Conservation (phyloP, 1,284 basidiomycete genomes). For the Heimioporus retisporus region DNA sequence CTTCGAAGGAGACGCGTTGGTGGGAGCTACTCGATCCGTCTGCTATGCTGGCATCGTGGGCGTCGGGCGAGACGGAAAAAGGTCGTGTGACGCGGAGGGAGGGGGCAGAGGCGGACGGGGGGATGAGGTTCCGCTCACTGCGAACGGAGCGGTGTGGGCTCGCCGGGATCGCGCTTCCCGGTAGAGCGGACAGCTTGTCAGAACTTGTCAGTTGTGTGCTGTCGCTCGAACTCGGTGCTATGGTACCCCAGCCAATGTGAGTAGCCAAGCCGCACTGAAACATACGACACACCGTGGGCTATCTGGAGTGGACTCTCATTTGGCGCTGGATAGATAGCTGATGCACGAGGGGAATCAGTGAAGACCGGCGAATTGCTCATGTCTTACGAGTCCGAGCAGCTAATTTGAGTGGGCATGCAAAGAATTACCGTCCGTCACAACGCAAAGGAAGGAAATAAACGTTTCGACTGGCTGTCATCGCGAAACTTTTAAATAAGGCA, state of each 20-base stretch:
- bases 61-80: slow-evolving; percentile 26
- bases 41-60: slow-evolving; percentile 29
- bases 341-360: slow-evolving; percentile 34
- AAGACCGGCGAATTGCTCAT: slow-evolving; percentile 31
- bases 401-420: slow-evolving; percentile 5
- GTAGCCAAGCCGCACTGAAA: not conserved
- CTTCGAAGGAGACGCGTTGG: slow-evolving; percentile 56
- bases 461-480: not conserved
- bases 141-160: slow-evolving; percentile 33
- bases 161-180: slow-evolving; percentile 42
- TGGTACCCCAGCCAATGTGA: not conserved
- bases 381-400: slow-evolving; percentile 7
- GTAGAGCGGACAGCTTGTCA: slow-evolving; percentile 53
- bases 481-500: slow-evolving; percentile 25
- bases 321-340: slow-evolving; percentile 1
- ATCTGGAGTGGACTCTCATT: slow-evolving; percentile 4
- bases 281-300: slow-evolving; percentile 19
- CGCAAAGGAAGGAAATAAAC: slow-evolving; percentile 5
- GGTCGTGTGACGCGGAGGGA: slow-evolving; percentile 37
- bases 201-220: slow-evolving; percentile 46
- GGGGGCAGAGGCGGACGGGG: slow-evolving; percentile 35
- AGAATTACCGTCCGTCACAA: slow-evolving; percentile 15
- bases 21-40: slow-evolving; percentile 45
- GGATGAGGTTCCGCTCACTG: slow-evolving; percentile 33
- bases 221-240: slow-evolving; percentile 20